Evolutionary conservation across 805 yeast species (phyloP).

Genomic region (Kluyveromyces nonfermentans): DNA sequence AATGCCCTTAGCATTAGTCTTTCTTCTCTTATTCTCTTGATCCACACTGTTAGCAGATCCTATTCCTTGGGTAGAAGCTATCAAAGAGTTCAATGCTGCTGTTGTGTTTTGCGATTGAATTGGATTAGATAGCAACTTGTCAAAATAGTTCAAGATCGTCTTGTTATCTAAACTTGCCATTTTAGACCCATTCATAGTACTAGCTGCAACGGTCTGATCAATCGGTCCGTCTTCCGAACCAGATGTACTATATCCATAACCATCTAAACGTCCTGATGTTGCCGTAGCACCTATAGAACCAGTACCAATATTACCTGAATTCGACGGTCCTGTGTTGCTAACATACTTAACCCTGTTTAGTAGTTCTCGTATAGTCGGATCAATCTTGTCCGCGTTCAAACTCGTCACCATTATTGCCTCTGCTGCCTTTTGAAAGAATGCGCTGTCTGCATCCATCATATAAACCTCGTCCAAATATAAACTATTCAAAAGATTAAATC

Average conservation of each 20-base stretch:
- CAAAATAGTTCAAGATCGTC: slow-evolving; percentile 8
- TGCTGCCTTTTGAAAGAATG: slow-evolving; percentile 24
- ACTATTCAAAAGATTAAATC: not conserved
- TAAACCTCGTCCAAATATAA: not conserved
- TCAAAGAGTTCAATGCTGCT: not conserved
- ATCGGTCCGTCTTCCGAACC: not conserved
- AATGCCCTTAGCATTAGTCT: not conserved
- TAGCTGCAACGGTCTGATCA: not conserved
- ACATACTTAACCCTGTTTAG: slow-evolving; percentile 20
- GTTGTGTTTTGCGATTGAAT: not conserved
- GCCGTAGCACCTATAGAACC: not conserved
- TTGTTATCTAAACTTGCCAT: slow-evolving; percentile 5
- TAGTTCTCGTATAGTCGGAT: slow-evolving; percentile 24
- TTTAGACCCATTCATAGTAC: not conserved
- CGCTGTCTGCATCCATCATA: slow-evolving; percentile 21
- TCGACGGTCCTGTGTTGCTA: slow-evolving; percentile 3
- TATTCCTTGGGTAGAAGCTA: not conserved
- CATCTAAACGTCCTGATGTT: not conserved
- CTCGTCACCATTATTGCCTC: slow-evolving; percentile 27
- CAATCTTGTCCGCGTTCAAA: slow-evolving; percentile 18
- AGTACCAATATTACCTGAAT: not conserved
- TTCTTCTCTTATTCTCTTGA: not conserved
- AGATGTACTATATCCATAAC: not conserved
- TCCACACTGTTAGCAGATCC: not conserved
- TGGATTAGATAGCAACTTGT: slow-evolving; percentile 6